phyloP scores from a whole-genome alignment of 2,329 filamentous ascomycete species.

The Fonsecaea pedrosoi region DNA sequence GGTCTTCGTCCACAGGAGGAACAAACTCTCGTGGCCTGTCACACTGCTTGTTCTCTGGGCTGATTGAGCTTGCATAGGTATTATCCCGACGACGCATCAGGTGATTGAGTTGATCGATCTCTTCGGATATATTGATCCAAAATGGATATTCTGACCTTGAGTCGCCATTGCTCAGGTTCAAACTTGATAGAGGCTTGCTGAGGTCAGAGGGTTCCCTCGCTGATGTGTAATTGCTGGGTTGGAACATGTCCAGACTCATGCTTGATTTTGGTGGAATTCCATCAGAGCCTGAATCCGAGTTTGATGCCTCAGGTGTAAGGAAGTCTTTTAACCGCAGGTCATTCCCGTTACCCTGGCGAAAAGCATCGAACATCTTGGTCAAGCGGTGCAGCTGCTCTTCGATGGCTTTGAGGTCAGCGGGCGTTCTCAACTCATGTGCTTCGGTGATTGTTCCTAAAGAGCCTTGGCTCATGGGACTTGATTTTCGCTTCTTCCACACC shows the following conservation, averaged over 20 bases:
- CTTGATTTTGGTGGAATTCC: constrained; percentile 49
- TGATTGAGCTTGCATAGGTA: constrained; percentile 22
- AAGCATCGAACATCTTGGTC: constrained; percentile 52
- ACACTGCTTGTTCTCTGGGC: constrained; percentile 25
- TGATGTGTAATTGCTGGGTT: constrained; percentile 8
- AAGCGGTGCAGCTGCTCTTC: constrained; percentile 53
- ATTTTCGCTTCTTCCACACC: constrained; percentile 33
- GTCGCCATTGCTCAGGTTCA: constrained; percentile 24
- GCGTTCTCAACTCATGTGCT: constrained; percentile 37
- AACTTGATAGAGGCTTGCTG: constrained; percentile 27
- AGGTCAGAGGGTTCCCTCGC: constrained; percentile 24
- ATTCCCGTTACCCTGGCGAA: constrained; percentile 44
- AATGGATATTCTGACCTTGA: constrained; percentile 25
- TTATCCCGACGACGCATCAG: constrained; percentile 41
- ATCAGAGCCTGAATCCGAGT: constrained; percentile 34
- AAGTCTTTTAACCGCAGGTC: constrained; percentile 21
- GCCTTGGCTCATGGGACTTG: constrained; percentile 8
- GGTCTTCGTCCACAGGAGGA: neutral
- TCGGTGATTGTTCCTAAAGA: neutral
- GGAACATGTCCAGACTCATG: constrained; percentile 46
- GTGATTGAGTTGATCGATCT: constrained; percentile 36
- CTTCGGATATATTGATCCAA: constrained; percentile 33
- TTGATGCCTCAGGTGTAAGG: constrained; percentile 27
- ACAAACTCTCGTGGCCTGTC: constrained; percentile 13
- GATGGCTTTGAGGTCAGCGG: constrained; percentile 47